Evolutionary conservation across 306 rosid genomes (phyloP), one percentile per base, ranked within the genome.

Genomic region (Cercis canadensis): DNA sequence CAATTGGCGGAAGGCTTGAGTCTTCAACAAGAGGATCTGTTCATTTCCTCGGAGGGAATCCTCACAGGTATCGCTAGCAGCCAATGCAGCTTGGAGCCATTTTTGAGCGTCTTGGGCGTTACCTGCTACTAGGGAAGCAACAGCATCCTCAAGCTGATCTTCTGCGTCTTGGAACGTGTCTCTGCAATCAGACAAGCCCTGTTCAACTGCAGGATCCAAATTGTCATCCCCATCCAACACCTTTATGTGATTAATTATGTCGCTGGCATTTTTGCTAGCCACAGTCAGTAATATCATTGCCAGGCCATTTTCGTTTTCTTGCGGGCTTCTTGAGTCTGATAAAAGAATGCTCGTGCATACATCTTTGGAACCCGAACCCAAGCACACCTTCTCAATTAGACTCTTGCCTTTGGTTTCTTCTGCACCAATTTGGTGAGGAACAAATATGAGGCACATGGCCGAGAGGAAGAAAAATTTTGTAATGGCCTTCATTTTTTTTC

Each of bases 1-100:
- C 6, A 78, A 14, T 1, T 46, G 18, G 33, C 78, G 75, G 58
- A 82, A 74, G 2, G 1, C 4, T 0, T 5, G 4, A 37, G 75
- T 76, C 33, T 65, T 70, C 0, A 58, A 17, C 2, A 59, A 46
- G 15, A 78, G 57, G 15, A 74, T 6, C 15, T 49, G 44, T 11
- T 78, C 77, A 1, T 19, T 29, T 2, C 81, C 83, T 4, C 75
- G 31, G 14, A 78, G 65, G 14, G 74, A 65, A 13, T 16, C 64
- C 13, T 59, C 73, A 5, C 86, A 82, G 44, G 80, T 64, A 0
- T 31, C 32, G 24, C 71, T 69, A 2, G 83, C 81, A 69, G 67
- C 80, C 55, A 70, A 41, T 0, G 86, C 86, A 36, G 71, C 83
- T 29, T 63, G 52, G 7, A 85, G 63, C 89, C 89, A 81, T 1